Evolutionary conservation across 2,329 filamentous ascomycete genomes (phyloP).

Genomic region (Trichophyton verrucosum): DNA sequence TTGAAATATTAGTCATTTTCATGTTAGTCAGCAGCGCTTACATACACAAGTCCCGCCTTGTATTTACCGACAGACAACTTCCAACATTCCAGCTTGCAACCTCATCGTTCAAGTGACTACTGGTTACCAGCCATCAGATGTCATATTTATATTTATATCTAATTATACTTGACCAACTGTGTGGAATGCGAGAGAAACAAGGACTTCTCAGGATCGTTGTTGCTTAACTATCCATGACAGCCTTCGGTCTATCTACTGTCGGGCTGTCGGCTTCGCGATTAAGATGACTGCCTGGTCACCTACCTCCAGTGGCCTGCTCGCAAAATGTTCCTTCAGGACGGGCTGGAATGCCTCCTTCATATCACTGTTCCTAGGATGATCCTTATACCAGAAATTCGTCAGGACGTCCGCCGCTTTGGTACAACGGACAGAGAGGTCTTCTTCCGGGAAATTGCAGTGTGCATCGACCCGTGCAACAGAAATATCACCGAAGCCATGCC

Average conservation of each 20-base stretch:
- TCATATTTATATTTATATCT: too few relatives aligned
- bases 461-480: neutral
- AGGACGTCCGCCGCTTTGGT: constrained; percentile 2
- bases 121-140: too few relatives aligned
- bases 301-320: neutral
- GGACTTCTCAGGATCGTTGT: neutral
- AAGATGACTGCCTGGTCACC: neutral
- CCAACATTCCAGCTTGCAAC: too few relatives aligned
- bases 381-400: constrained; percentile 1
- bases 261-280: neutral
- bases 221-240: neutral
- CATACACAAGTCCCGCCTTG: too few relatives aligned
- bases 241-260: neutral
- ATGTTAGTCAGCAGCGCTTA: too few relatives aligned
- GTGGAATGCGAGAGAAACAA: too few relatives aligned
- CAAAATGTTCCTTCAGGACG: neutral
- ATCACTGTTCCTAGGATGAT: neutral
- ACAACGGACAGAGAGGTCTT: neutral
- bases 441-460: neutral
- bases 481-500: constrained; percentile 1
- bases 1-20: too few relatives aligned
- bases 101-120: too few relatives aligned
- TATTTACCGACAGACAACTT: too few relatives aligned
- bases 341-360: constrained; percentile 6
- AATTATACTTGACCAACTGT: too few relatives aligned